These are phyloP conservation scores for Rubia yunnanensis DNA, from an alignment of 257 asterid species.

Conservation along the genomic window DNA sequence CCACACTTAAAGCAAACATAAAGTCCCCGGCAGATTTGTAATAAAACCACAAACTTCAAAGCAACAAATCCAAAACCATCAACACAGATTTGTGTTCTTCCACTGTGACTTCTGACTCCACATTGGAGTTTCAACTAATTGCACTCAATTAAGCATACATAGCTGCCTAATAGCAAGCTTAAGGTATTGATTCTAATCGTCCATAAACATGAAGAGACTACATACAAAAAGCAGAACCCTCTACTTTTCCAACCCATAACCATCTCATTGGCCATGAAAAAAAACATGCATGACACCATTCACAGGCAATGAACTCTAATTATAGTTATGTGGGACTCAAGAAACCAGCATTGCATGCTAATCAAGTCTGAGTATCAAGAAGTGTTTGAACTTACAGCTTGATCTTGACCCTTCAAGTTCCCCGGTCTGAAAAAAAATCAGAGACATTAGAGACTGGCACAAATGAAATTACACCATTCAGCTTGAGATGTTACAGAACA, in stretches of 20 bases:
- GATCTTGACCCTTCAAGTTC: slow-evolving; percentile 36
- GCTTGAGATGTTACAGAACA: slow-evolving; percentile 18
- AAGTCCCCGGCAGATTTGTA: neutral
- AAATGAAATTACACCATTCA: slow-evolving; percentile 4
- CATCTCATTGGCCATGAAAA: neutral
- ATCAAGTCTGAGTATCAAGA: slow-evolving; percentile 12
- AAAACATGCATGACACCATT: neutral
- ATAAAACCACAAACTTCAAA: neutral
- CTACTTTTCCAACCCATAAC: neutral
- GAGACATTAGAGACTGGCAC: slow-evolving; percentile 4
- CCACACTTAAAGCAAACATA: neutral
- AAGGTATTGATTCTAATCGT: neutral
- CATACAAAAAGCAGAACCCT: neutral
- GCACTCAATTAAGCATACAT: neutral
- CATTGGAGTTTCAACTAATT: neutral
- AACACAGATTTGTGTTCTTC: neutral
- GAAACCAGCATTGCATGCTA: neutral
- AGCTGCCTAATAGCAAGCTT: neutral
- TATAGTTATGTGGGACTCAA: neutral
- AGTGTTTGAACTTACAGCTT: slow-evolving; percentile 42
- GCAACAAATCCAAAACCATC: neutral
- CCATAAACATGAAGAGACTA: neutral
- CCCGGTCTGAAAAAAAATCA: slow-evolving; percentile 32
- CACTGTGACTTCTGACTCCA: neutral
- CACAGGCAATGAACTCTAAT: neutral